Base-by-base conservation (phyloP, 1,139 yeast species). In the Spathaspora sp. region DNA sequence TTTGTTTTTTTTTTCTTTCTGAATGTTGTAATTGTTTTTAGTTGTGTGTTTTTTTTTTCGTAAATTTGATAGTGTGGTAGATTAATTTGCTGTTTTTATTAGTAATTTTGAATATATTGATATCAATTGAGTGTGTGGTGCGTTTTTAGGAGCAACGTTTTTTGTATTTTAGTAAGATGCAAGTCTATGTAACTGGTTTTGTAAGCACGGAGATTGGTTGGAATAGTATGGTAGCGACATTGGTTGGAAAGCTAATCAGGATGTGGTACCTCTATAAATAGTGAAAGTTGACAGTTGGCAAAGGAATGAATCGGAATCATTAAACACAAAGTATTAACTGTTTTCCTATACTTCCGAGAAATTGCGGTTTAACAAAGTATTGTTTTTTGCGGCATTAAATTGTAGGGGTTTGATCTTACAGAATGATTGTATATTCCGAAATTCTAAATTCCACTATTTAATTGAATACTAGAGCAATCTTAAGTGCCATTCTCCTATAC, bases 31-130 rank as follows among this genome's bases (percentile, higher is more conserved):
- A 33, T 39, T 39, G n/a, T 25, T n/a, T 25, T n/a, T 26, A 25
- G 3, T 5, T 13, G 9, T 4, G 23, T 20, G 23, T 20, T 4
- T 31, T 15, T 15, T 27, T 27, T 31, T 31, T 15, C 15, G 18
- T 31, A 17, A 31, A 31, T 31, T 31, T 31, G 36, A 31, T 31
- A 31, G 36, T n/a, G 18, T 27, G 11, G n/a, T 4, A 8, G 36
- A 25, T 23, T 38, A 23, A 27, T 38, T 23, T 38, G 16, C 25
- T 38, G 20, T 24, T 36, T 31, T 38, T 38, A n/a, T 24, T 38
- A 23, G 40, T 13, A 13, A 38, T 23, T 13, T 38, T 36, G 25
- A 36, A 36, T 18, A 31, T 31, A 31, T 31, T 31, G 36, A 31
- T 31, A 31, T 31, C 36, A 31, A n/a, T 13, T 31, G 36, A 31